phyloP scores from a whole-genome alignment of 352 stramenopile genomes.

The Phytophthora palmivora region DNA sequence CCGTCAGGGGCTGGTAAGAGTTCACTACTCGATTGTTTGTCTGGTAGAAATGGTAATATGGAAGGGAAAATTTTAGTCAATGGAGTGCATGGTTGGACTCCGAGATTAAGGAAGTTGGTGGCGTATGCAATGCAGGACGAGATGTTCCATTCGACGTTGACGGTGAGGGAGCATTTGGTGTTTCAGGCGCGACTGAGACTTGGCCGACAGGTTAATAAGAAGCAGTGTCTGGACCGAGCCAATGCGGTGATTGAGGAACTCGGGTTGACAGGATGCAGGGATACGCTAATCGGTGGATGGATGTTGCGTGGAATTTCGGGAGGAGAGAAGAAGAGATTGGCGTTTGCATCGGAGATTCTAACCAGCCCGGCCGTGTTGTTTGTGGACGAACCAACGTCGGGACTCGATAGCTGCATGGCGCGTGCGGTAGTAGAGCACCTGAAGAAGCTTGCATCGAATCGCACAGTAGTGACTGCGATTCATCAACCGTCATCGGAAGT shows the following conservation, averaged over 20 bases:
- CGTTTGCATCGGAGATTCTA: constrained; percentile 81
- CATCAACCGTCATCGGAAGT: constrained; percentile 77
- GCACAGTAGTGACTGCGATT: constrained; percentile 88
- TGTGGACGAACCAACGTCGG: constrained; percentile 82
- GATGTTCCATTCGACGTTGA: constrained; percentile 87
- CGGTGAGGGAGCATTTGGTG: constrained; percentile 83
- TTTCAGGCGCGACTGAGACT: constrained; percentile 85
- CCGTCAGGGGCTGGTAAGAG: constrained; percentile 86
- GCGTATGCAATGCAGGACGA: constrained; percentile 91
- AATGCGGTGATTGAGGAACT: constrained; percentile 60
- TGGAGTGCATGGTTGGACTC: constrained; percentile 49
- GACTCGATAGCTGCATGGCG: constrained; percentile 56
- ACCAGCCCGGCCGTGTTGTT: constrained; percentile 78
- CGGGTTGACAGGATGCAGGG: constrained; percentile 38
- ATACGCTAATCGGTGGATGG: constrained; percentile 58
- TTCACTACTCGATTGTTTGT: constrained; percentile 92
- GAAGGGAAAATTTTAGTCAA: constrained; percentile 64
- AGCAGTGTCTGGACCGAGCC: constrained; percentile 29
- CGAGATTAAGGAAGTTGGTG: constrained; percentile 20
- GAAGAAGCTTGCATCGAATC: constrained; percentile 65
- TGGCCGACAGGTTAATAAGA: constrained; percentile 35
- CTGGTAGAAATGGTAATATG: constrained; percentile 81
- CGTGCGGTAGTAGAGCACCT: constrained; percentile 50
- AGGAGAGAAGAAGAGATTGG: constrained; percentile 81
- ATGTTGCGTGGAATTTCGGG: constrained; percentile 70